A percentile compares a stretch with the other conserved stretches of the same genome.
Evolutionary conservation across 371 early-diverging fungal species (phyloP).

Genomic region (Syncephalastrum sp.): DNA sequence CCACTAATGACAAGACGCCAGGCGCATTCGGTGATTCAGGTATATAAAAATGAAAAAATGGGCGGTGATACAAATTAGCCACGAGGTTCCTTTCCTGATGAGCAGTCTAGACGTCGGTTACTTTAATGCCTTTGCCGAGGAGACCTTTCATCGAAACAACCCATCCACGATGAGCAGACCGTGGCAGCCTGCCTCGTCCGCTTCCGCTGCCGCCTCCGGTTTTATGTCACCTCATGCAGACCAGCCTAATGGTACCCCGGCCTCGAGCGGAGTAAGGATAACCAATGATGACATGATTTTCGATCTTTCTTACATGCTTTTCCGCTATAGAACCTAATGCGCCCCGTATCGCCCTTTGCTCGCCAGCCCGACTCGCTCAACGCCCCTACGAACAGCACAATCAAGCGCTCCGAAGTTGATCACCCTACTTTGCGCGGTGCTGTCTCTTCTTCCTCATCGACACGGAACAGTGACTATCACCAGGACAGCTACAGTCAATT

Average conservation of each 20-base stretch:
- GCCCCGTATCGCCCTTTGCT: constrained; percentile 1
- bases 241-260: neutral
- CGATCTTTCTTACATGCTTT: neutral
- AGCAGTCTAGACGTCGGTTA: neutral
- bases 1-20: constrained; percentile 7
- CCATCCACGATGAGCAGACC: neutral
- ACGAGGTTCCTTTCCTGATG: too few species aligned
- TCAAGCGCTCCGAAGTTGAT: too few species aligned
- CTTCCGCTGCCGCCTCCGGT: neutral
- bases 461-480: too few species aligned
- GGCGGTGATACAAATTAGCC: too few species aligned
- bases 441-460: too few species aligned
- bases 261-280: constrained; percentile 1
- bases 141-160: neutral
- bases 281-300: neutral
- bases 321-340: neutral
- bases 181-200: constrained; percentile 2
- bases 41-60: constrained; percentile 2
- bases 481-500: too few species aligned
- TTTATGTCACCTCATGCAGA: constrained; percentile 1
- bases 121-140: constrained; percentile 1
- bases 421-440: too few species aligned
- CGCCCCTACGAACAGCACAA: neutral
- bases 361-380: neutral
- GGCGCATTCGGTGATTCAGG: too few species aligned